Base-by-base conservation (phyloP, 1,284 basidiomycete species). In the Abortiporus biennis region DNA sequence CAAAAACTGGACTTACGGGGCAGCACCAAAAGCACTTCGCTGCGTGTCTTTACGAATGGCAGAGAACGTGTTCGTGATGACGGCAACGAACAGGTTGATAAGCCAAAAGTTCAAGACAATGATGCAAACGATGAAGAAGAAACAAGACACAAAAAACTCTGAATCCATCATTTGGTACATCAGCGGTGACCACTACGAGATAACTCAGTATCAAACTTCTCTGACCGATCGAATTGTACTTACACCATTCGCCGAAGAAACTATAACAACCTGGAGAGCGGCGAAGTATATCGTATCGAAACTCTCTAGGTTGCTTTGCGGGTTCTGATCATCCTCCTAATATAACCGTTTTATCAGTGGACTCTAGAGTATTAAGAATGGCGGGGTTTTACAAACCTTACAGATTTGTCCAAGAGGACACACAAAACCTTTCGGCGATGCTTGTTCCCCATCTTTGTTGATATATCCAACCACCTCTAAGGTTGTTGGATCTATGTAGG, bases 101-200 rank as follows among this genome's bases (percentile, higher is more conserved):
- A 97, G 70, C 91, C 92, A 95, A 58, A 94, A 90, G 62, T 95
- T 94, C 51, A 95, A 73, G 8, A 95, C 76, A 49, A 95, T 67
- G 47, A 93, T 69, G 45, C 83, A 85, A 42, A 85, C 65, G 52
- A 98, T 85, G 67, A 93, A 98, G 67, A 92, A 98, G 48, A 93
- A 67, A 52, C 78, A 86, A 0, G 92, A 92, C 5, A 85, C 65
- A 57, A 89, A 92, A 64, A 87, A 95, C 59, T 99, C 95, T 1
- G 94, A 74, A 54, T 94, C 90, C 64, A 97, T 90, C 72, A 92
- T 85, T 33, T 68, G 62, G 63, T 97, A 98, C 95, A 98, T 97
- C 45, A 87, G 68, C 0, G 75, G 65, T 1, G 82, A 68, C 85
- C 85, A 90, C 80, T 86, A 37, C 9, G 38, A 22, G 13, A 9